These are phyloP conservation scores for Neurospora sp. DNA, from an alignment of 2,329 filamentous ascomycete genomes.

Conservation along the genomic window DNA sequence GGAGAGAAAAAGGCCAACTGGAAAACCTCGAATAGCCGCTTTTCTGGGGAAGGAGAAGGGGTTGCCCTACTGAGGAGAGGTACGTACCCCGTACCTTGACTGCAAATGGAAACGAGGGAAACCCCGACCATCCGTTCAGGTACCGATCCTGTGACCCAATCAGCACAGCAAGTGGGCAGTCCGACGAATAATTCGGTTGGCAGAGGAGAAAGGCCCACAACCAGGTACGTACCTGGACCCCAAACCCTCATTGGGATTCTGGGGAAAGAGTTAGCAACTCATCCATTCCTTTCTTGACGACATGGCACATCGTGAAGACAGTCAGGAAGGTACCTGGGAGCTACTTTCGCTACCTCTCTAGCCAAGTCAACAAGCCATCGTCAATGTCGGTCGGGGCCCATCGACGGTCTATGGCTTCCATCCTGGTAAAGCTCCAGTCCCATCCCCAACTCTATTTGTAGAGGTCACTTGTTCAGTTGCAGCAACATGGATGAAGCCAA, in stretches of 20 bases:
- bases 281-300: background rate
- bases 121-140: slow-evolving; percentile 12
- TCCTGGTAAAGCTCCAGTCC: background rate
- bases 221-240: background rate
- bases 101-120: background rate
- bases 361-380: background rate
- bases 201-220: background rate
- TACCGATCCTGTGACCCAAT: slow-evolving; percentile 20
- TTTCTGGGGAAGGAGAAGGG: background rate
- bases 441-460: background rate
- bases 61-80: background rate
- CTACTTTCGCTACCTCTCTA: background rate
- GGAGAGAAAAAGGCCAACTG: background rate
- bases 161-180: slow-evolving; percentile 11
- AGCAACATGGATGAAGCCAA: background rate
- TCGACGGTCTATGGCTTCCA: background rate
- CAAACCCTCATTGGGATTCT: background rate
- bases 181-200: slow-evolving; percentile 11
- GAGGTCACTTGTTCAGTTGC: background rate
- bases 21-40: slow-evolving; percentile 20
- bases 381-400: background rate
- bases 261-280: background rate
- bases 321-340: background rate
- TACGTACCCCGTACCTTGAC: slow-evolving; percentile 6
- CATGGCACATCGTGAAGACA: background rate